Conservation (phyloP, 352 stramenopile genomes). For the Pythium rishiriense region DNA sequence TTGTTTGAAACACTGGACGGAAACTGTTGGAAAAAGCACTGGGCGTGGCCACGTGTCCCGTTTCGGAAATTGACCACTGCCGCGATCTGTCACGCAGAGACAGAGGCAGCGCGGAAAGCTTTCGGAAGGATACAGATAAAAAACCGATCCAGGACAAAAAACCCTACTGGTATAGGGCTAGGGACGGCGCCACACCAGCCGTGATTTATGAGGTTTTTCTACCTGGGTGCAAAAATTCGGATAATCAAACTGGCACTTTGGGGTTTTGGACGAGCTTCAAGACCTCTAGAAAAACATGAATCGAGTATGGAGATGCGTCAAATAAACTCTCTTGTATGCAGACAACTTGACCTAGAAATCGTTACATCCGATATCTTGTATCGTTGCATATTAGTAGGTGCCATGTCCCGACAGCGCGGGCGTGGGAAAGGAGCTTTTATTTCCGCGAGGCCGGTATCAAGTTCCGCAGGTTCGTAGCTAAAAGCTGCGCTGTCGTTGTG, state of each 20-base stretch:
- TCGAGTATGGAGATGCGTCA: conserved; percentile 6
- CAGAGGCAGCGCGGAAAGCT: conserved; percentile 13
- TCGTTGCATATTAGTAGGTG: background rate
- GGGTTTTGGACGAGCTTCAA: conserved; percentile 9
- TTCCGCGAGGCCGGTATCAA: conserved; percentile 8
- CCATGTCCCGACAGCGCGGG: background rate
- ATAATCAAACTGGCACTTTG: conserved; percentile 33
- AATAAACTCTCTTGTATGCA: background rate
- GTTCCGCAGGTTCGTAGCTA: conserved; percentile 13
- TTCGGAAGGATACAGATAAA: conserved; percentile 28
- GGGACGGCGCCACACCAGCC: background rate
- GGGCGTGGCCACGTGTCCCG: conserved; percentile 30
- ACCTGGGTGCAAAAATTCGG: conserved; percentile 29
- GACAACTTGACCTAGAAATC: conserved; percentile 5
- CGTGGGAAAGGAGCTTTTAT: conserved; percentile 28
- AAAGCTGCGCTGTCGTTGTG: conserved; percentile 24
- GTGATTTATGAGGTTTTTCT: conserved; percentile 30
- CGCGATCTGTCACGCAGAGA: conserved; percentile 28
- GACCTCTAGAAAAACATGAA: conserved; percentile 11
- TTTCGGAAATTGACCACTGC: conserved; percentile 7
- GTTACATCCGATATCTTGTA: background rate
- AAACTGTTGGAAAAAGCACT: background rate
- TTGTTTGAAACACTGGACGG: too few species aligned
- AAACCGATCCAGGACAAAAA: conserved; percentile 27
- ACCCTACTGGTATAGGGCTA: conserved; percentile 28